A percentile compares a stretch with the other conserved stretches of the same genome.
These are phyloP conservation scores for Quercus lobata DNA, from an alignment of 331 rosid species.

Conservation along the genomic window DNA sequence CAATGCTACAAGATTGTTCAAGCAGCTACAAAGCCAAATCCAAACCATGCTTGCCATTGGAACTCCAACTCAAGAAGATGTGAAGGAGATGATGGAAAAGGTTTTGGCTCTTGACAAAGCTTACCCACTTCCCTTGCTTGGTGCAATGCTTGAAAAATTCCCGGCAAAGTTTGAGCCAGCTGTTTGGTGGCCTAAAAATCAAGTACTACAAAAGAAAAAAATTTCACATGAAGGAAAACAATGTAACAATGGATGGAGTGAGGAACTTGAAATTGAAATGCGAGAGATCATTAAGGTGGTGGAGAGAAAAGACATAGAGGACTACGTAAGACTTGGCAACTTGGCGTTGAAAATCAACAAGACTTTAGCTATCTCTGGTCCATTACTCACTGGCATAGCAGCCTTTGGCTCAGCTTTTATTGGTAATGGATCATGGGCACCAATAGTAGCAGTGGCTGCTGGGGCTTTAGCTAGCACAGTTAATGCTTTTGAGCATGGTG, in stretches of 20 bases:
- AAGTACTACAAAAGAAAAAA: background rate
- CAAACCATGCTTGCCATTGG: conserved; percentile 30
- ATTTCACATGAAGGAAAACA: background rate
- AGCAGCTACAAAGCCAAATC: conserved; percentile 33
- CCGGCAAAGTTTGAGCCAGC: conserved; percentile 49
- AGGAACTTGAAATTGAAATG: conserved; percentile 39
- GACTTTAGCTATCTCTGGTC: conserved; percentile 40
- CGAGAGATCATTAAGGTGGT: conserved; percentile 29
- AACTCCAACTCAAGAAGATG: conserved; percentile 24
- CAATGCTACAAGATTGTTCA: conserved; percentile 43
- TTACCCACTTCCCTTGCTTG: conserved; percentile 65
- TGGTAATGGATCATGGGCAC: conserved; percentile 23
- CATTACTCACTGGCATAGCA: conserved; percentile 42
- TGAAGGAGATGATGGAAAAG: conserved; percentile 38
- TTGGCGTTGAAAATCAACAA: conserved; percentile 41
- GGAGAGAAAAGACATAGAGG: conserved; percentile 40
- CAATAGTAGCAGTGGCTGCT: conserved; percentile 26
- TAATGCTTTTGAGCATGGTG: conserved; percentile 62
- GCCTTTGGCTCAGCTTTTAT: conserved; percentile 35
- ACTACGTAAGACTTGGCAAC: conserved; percentile 46
- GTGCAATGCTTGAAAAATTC: conserved; percentile 70
- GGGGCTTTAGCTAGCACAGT: conserved; percentile 42
- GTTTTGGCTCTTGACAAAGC: conserved; percentile 62
- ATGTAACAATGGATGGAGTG: conserved; percentile 40
- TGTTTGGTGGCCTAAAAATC: conserved; percentile 65